A percentile compares a stretch with the other conserved stretches of the same genome.
phyloP scores from a whole-genome alignment of 129 eudicot genomes.

The Chrysanthemum seticuspe region DNA sequence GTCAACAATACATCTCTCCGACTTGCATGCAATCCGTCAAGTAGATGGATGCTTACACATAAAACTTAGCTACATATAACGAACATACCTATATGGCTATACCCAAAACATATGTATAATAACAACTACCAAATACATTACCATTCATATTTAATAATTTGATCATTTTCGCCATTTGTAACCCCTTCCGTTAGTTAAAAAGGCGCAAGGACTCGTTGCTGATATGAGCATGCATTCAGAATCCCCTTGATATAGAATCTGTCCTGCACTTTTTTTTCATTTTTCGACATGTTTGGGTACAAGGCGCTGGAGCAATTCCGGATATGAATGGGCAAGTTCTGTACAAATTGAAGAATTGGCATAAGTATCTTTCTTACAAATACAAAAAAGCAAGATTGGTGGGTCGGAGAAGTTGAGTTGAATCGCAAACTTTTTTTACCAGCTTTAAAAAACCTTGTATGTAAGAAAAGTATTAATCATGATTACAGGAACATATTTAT shows the following conservation, averaged over 20 bases:
- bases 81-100: constrained; percentile 26
- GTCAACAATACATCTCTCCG: not conserved
- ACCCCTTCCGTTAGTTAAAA: constrained; percentile 2
- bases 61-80: constrained; percentile 19
- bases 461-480: too few species aligned
- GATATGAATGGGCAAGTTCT: constrained; percentile 74
- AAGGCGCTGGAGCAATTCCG: constrained; percentile 74
- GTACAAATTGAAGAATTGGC: constrained; percentile 17
- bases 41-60: constrained; percentile 26
- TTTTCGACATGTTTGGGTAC: constrained; percentile 56
- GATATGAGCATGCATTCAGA: constrained; percentile 2
- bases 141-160: constrained; percentile 5
- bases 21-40: not conserved
- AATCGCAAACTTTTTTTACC: too few species aligned
- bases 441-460: too few species aligned
- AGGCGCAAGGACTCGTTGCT: constrained; percentile 11
- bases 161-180: constrained; percentile 8
- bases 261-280: constrained; percentile 22
- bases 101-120: constrained; percentile 16
- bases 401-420: not conserved
- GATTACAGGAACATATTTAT: too few species aligned
- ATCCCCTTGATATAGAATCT: constrained; percentile 1
- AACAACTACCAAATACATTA: constrained; percentile 28
- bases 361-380: not conserved
- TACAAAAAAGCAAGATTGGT: not conserved